phyloP scores from a whole-genome alignment of 2,329 filamentous ascomycete species.

The Hypoxylon sp. region DNA sequence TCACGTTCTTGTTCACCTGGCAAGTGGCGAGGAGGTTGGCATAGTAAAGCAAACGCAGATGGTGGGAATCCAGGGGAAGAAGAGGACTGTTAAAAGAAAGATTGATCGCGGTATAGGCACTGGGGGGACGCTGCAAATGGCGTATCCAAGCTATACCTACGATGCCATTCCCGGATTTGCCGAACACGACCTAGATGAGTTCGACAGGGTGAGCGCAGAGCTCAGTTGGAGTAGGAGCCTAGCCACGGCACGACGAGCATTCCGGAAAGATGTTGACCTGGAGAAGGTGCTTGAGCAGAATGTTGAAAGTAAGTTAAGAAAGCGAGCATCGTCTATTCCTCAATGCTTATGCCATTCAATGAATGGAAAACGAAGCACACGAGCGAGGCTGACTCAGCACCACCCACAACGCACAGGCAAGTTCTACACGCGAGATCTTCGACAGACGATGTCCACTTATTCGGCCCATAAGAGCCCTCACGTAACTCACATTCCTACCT shows the following conservation, averaged over 20 bases:
- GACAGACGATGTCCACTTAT: conserved; percentile 71
- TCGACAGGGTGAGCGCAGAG: conserved; percentile 72
- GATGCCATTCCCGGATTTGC: conserved; percentile 74
- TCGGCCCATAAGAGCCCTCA: conserved; percentile 74
- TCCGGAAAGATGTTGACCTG: conserved; percentile 72
- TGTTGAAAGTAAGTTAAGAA: conserved; percentile 65
- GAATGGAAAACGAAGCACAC: background rate
- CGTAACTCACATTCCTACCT: conserved; percentile 76
- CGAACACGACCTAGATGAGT: conserved; percentile 77
- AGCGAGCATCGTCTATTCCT: background rate
- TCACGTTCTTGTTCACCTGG: conserved; percentile 57
- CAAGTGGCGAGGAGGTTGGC: conserved; percentile 55
- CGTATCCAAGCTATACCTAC: conserved; percentile 59
- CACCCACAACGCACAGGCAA: conserved; percentile 53
- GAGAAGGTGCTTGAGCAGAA: conserved; percentile 77
- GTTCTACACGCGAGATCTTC: conserved; percentile 70
- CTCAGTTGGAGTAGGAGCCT: conserved; percentile 78
- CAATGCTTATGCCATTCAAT: background rate
- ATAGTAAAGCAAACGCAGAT: conserved; percentile 60
- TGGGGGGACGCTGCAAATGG: conserved; percentile 54
- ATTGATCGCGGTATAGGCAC: conserved; percentile 56
- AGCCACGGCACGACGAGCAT: conserved; percentile 69
- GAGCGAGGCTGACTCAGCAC: background rate
- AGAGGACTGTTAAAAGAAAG: conserved; percentile 52
- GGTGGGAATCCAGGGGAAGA: conserved; percentile 61